phyloP scores from a whole-genome alignment of 495 filamentous ascomycete species.

The Aspergillus indologenus region DNA sequence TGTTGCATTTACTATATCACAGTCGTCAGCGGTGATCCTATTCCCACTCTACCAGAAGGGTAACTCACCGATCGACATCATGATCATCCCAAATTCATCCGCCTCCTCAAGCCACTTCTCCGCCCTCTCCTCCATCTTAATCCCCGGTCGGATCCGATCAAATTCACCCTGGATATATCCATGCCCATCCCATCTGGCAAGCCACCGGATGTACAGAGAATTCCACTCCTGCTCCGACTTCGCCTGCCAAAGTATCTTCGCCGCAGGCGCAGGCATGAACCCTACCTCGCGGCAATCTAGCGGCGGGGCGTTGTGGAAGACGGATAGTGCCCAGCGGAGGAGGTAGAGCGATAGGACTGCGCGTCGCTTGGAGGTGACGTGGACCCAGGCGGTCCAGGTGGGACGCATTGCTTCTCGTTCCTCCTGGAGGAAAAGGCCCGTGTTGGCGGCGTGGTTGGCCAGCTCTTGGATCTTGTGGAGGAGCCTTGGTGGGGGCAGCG shows the following conservation, averaged over 20 bases:
- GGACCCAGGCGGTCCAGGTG: constrained; percentile 34
- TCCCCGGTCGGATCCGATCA: constrained; percentile 20
- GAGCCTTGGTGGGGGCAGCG: constrained; percentile 19
- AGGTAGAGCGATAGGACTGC: constrained; percentile 29
- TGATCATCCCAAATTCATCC: constrained; percentile 15
- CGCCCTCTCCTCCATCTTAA: constrained; percentile 3
- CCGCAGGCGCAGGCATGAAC: constrained; percentile 32
- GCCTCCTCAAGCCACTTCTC: constrained; percentile 14
- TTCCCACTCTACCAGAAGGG: neutral
- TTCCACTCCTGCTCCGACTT: constrained; percentile 34
- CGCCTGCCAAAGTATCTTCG: constrained; percentile 42
- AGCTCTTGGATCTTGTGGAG: constrained; percentile 29
- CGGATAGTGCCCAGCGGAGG: constrained; percentile 40
- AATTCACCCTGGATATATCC: constrained; percentile 37
- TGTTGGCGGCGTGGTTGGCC: constrained; percentile 26
- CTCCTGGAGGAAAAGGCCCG: constrained; percentile 34
- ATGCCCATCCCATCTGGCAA: constrained; percentile 34
- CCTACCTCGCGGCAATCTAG: constrained; percentile 38
- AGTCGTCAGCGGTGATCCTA: neutral
- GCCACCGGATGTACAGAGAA: constrained; percentile 31
- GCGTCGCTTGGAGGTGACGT: constrained; percentile 38
- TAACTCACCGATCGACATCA: constrained; percentile 10
- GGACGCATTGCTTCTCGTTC: constrained; percentile 30
- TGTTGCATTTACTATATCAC: constrained; percentile 10
- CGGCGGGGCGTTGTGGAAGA: constrained; percentile 28